phyloP scores from a whole-genome alignment of 495 filamentous ascomycete species.

The Aspergillus leporis region DNA sequence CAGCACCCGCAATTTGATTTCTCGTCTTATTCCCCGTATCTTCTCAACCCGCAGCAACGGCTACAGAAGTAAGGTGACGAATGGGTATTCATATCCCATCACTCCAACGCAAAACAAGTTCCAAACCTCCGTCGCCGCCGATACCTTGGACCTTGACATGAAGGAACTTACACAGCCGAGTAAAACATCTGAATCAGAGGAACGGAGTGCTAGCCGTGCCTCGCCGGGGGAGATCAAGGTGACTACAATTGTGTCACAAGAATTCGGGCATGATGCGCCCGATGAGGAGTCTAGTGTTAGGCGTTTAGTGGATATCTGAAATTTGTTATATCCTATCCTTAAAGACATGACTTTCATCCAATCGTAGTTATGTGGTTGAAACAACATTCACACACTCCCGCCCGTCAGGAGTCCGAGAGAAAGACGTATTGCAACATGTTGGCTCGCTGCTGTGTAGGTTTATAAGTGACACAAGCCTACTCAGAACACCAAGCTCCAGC shows the following conservation, averaged over 20 bases:
- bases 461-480: too few relatives aligned
- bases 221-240: constrained; percentile 27
- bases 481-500: too few relatives aligned
- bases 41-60: constrained; percentile 35
- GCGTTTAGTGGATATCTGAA: constrained; percentile 29
- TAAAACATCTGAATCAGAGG: constrained; percentile 10
- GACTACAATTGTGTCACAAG: constrained; percentile 33
- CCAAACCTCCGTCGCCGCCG: constrained; percentile 13
- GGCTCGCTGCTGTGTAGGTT: too few relatives aligned
- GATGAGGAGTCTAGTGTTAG: constrained; percentile 31
- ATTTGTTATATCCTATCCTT: too few relatives aligned
- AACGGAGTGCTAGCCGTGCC: background rate
- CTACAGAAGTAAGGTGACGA: constrained; percentile 21
- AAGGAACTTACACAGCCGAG: background rate
- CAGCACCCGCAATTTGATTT: constrained; percentile 52
- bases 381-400: too few relatives aligned
- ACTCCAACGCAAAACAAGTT: constrained; percentile 22
- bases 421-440: too few relatives aligned
- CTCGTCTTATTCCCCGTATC: constrained; percentile 36
- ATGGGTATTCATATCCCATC: constrained; percentile 19
- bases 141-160: background rate
- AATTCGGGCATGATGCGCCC: constrained; percentile 16
- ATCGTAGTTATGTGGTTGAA: too few relatives aligned
- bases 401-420: too few relatives aligned
- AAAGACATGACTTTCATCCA: too few relatives aligned